These are phyloP conservation scores for Coffea eugenioides DNA, from an alignment of 257 asterid species.

Conservation along the genomic window DNA sequence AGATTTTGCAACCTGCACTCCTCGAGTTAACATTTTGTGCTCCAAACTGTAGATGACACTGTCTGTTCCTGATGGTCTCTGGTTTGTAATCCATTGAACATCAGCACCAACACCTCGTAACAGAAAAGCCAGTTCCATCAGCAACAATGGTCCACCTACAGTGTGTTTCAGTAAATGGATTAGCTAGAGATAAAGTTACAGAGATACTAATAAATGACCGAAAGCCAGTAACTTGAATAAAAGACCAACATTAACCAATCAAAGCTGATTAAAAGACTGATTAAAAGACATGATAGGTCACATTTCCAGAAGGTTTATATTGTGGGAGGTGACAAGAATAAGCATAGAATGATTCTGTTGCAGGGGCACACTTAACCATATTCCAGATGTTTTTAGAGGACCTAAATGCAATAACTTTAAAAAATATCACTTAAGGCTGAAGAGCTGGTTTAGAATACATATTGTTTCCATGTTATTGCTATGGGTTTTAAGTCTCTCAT, in stretches of 20 bases:
- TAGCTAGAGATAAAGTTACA: not conserved
- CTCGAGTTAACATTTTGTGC: conserved; percentile 59
- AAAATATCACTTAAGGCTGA: not conserved
- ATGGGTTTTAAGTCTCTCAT: not conserved
- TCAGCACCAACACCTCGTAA: conserved; percentile 69
- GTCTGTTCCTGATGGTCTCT: conserved; percentile 60
- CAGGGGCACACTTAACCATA: not conserved
- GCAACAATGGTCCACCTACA: conserved; percentile 74
- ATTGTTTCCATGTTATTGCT: not conserved
- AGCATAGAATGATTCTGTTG: not conserved
- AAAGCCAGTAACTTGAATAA: too few relatives aligned
- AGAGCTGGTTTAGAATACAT: not conserved
- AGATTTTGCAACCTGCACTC: conserved; percentile 58
- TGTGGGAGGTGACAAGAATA: not conserved
- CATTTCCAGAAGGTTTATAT: not conserved
- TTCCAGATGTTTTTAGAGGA: not conserved
- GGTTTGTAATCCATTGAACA: conserved; percentile 72
- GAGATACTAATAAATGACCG: conserved; percentile 6
- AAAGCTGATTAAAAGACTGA: not conserved
- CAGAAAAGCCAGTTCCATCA: conserved; percentile 87
- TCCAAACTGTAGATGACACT: conserved; percentile 35
- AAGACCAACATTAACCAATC: not conserved
- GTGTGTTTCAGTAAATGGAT: conserved; percentile 13
- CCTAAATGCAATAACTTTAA: not conserved
- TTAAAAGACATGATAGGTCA: not conserved